Conservation (phyloP, 768 basidiomycete species). For the Lentinula sp. region DNA sequence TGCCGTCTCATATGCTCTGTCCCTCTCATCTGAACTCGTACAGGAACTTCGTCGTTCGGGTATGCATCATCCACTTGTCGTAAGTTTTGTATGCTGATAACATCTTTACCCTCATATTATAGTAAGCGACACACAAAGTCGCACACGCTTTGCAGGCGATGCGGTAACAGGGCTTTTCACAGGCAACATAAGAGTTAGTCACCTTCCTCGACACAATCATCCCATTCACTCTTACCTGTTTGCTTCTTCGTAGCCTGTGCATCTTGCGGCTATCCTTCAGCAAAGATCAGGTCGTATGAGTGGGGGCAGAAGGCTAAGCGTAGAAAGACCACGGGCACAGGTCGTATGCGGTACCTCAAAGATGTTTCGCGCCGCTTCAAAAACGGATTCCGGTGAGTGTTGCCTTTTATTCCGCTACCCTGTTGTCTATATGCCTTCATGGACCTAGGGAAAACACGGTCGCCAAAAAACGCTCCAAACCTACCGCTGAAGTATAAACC, state of each 20-base stretch:
- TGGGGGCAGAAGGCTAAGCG: conserved; percentile 99
- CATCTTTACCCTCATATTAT: conserved; percentile 11
- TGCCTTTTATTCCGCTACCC: neutral
- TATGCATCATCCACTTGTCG: conserved; percentile 33
- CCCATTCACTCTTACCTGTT: neutral
- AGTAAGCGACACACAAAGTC: conserved; percentile 98
- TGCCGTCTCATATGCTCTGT: conserved; percentile 4
- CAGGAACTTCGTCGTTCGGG: conserved; percentile 97
- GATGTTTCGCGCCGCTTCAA: conserved; percentile 93
- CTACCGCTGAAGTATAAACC: conserved; percentile 33
- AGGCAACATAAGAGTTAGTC: conserved; percentile 92
- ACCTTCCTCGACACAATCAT: neutral
- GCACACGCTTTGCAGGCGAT: conserved; percentile 96
- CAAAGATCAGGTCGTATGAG: conserved; percentile 92
- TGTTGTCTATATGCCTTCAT: neutral
- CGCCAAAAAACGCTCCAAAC: conserved; percentile 79
- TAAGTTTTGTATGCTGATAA: neutral
- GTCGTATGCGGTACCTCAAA: conserved; percentile 93
- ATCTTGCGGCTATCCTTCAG: conserved; percentile 94
- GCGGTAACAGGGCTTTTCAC: conserved; percentile 94
- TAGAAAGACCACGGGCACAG: conserved; percentile 98
- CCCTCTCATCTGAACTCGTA: conserved; percentile 9
- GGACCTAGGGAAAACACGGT: conserved; percentile 74
- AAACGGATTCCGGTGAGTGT: conserved; percentile 87
- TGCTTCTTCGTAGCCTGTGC: conserved; percentile 67